These are phyloP conservation scores for Lachnellula arida DNA, from an alignment of 2,329 filamentous ascomycete species.

Conservation along the genomic window DNA sequence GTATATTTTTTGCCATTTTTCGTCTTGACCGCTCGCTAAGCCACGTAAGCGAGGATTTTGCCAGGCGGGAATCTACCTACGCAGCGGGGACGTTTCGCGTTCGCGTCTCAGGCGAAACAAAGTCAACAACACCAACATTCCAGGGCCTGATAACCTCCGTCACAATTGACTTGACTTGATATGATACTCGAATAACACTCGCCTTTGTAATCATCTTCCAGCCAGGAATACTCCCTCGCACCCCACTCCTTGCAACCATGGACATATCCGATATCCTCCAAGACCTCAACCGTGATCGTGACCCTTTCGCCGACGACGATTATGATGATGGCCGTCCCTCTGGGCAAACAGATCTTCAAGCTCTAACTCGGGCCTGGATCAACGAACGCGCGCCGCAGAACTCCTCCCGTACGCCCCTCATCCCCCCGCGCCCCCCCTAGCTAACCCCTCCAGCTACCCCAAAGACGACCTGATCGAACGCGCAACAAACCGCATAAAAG, in stretches of 20 bases:
- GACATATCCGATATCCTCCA: constrained; percentile 78
- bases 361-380: constrained; percentile 87
- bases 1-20: too few relatives aligned
- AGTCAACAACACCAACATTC: not conserved
- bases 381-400: constrained; percentile 85
- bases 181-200: not conserved
- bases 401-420: constrained; percentile 64
- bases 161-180: not conserved
- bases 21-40: too few relatives aligned
- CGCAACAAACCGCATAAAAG: constrained; percentile 66
- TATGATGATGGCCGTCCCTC: constrained; percentile 64
- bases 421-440: not conserved
- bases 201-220: not conserved
- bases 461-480: constrained; percentile 74
- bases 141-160: not conserved
- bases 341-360: constrained; percentile 69
- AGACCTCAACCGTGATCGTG: constrained; percentile 58
- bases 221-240: not conserved
- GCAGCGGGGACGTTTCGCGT: too few relatives aligned
- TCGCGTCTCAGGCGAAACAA: not conserved
- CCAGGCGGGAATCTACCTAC: too few relatives aligned
- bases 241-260: constrained; percentile 42
- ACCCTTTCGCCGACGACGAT: constrained; percentile 33
- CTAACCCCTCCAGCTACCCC: constrained; percentile 48
- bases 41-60: too few relatives aligned